A percentile compares a stretch with the other conserved stretches of the same genome.
phyloP scores from a whole-genome alignment of 208 protist species.

The Trypanosoma theileri region DNA sequence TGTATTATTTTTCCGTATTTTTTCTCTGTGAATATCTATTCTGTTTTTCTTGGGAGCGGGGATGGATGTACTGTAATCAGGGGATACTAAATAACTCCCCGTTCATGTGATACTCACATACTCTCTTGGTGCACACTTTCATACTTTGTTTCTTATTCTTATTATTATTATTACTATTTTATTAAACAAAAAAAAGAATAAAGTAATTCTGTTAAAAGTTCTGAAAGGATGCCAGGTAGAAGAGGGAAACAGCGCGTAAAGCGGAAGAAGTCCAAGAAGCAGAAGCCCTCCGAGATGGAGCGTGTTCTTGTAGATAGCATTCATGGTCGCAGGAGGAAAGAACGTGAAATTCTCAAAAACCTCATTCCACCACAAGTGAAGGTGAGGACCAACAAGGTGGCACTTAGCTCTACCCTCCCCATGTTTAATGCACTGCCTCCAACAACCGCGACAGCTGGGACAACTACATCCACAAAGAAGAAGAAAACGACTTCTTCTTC shows the following conservation, averaged over 20 bases:
- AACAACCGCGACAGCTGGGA: background rate
- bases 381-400: slow-evolving; percentile 63
- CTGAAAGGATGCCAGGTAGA: slow-evolving; percentile 71
- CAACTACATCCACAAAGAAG: slow-evolving; percentile 3
- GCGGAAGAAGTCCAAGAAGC: slow-evolving; percentile 85
- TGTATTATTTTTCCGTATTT: too few relatives aligned
- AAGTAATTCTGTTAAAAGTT: background rate
- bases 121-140: too few relatives aligned
- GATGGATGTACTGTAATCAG: too few relatives aligned
- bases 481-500: slow-evolving; percentile 4
- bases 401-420: slow-evolving; percentile 52
- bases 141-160: too few relatives aligned
- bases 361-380: slow-evolving; percentile 70
- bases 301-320: slow-evolving; percentile 87
- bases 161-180: too few relatives aligned
- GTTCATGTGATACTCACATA: too few relatives aligned
- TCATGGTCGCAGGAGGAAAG: slow-evolving; percentile 78
- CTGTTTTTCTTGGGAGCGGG: too few relatives aligned
- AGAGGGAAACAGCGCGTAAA: slow-evolving; percentile 89
- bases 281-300: slow-evolving; percentile 84
- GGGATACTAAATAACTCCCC: too few relatives aligned
- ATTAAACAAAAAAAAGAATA: background rate
- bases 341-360: slow-evolving; percentile 75
- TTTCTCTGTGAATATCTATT: too few relatives aligned
- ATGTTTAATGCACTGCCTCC: slow-evolving; percentile 65